phyloP scores from a whole-genome alignment of 225 moss, liverwort and hornwort genomes.

The Physcomitrium patens region DNA sequence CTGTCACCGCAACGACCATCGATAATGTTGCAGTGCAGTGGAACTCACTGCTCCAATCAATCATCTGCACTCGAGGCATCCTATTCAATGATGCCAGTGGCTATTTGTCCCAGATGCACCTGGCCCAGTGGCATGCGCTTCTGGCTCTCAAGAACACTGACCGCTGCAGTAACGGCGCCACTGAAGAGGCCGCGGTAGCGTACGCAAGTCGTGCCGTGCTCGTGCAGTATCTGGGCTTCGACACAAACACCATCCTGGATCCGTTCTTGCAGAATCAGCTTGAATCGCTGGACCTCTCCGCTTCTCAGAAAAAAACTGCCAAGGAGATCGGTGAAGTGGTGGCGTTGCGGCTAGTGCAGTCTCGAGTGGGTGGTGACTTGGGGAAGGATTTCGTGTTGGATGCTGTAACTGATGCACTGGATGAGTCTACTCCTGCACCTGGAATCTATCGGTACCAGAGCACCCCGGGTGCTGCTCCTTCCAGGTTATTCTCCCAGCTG shows the following conservation, averaged over 20 bases:
- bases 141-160: conserved; percentile 5
- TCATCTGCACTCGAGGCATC: not conserved
- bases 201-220: conserved; percentile 23
- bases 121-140: conserved; percentile 22
- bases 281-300: not conserved
- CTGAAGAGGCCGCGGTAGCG: conserved; percentile 16
- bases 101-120: conserved; percentile 13
- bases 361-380: not conserved
- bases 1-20: not conserved
- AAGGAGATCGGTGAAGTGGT: conserved; percentile 25
- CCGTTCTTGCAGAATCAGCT: not conserved
- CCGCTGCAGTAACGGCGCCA: not conserved
- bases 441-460: conserved; percentile 21
- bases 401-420: conserved; percentile 11
- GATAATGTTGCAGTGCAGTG: conserved; percentile 27
- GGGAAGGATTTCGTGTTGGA: conserved; percentile 13
- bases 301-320: conserved; percentile 10
- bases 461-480: not conserved
- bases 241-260: not conserved
- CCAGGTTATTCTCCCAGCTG: not conserved
- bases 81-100: not conserved
- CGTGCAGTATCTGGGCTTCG: not conserved
- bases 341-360: not conserved
- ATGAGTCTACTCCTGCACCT: not conserved
- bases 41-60: not conserved